Evolutionary conservation across 306 rosid species (phyloP), one percentile per base, ranked within the genome.

Genomic region (Rubus parviflorus): DNA sequence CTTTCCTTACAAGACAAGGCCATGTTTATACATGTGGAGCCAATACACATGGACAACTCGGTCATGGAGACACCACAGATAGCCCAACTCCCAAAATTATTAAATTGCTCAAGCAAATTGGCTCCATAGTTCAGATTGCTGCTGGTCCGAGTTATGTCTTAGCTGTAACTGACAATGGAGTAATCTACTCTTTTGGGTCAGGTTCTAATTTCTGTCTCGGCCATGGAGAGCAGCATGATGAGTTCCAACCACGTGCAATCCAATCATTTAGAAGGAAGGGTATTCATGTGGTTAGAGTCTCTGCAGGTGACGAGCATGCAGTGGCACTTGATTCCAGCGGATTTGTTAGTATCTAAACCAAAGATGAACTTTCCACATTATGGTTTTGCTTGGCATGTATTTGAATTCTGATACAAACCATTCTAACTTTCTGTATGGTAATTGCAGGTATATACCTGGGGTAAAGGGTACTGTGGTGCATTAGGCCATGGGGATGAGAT

Each of bases 121-220:
- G 89, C 51, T 72, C 85, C 41, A 81, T 92, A 58, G 88, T 82
- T 88, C 93, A 92, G 77, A 81, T 94, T 80, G 89, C 96, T 77
- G 93, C 98, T 1, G 98, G 98, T 81, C 93, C 96, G 7, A 88
- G 87, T 75, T 94, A 90, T 45, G 89, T 86, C 64, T 85, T 94
- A 76, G 89, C 92, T 42, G 91, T 94, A 56, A 83, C 80, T 30
- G 90, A 86, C 51, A 84, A 80, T 72, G 98, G 98, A 72, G 47
- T 77, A 61, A 84, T 89, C 72, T 92, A 90, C 92, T 89, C 98
- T 72, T 92, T 90, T n/a, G 97, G 98, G 16, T 89, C 91, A 13
- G 98, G 98, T 63, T 84, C 94, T 78, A 88, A 90, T 81, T 94
- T 94, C 81, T 94, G 97, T 85, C 98, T 94, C 49, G 98, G 98